These are phyloP conservation scores for Triticum timopheevii DNA, from an alignment of 176 grass and related monocot species.

Conservation along the genomic window DNA sequence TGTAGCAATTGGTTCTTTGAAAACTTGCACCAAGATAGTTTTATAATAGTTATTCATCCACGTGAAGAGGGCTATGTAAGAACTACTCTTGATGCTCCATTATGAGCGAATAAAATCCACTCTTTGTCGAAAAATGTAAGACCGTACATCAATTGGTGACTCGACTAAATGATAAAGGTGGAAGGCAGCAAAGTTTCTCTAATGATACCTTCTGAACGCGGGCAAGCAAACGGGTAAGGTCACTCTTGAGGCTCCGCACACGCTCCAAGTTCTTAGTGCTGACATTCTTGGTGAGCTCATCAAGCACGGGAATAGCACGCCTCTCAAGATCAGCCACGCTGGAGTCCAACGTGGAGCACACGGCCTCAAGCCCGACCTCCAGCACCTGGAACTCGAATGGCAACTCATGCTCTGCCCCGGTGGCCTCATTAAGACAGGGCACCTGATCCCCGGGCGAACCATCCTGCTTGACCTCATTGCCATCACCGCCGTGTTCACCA, in stretches of 20 bases:
- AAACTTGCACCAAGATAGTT: neutral
- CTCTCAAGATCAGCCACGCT: slow-evolving; percentile 77
- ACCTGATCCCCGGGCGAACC: slow-evolving; percentile 30
- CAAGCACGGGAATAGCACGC: slow-evolving; percentile 76
- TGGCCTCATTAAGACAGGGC: slow-evolving; percentile 45
- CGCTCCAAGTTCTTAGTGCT: slow-evolving; percentile 93
- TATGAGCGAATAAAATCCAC: no score
- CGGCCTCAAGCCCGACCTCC: slow-evolving; percentile 74
- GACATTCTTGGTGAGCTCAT: slow-evolving; percentile 90
- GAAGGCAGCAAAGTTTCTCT: neutral
- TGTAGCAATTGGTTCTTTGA: neutral
- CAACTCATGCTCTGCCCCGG: slow-evolving; percentile 64
- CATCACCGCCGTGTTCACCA: slow-evolving; percentile 29
- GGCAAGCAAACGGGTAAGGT: slow-evolving; percentile 87
- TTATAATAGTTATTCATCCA: neutral
- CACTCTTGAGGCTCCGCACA: slow-evolving; percentile 86
- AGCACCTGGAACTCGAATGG: slow-evolving; percentile 99
- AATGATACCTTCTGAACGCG: slow-evolving; percentile 85
- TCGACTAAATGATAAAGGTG: neutral
- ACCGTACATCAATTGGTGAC: neutral
- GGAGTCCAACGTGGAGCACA: slow-evolving; percentile 61
- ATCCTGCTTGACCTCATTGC: slow-evolving; percentile 29
- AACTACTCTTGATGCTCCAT: neutral
- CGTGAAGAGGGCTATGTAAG: neutral
- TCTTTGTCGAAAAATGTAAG: no score